phyloP scores from a whole-genome alignment of 2,329 filamentous ascomycete genomes.

The Talaromyces rugulosus region DNA sequence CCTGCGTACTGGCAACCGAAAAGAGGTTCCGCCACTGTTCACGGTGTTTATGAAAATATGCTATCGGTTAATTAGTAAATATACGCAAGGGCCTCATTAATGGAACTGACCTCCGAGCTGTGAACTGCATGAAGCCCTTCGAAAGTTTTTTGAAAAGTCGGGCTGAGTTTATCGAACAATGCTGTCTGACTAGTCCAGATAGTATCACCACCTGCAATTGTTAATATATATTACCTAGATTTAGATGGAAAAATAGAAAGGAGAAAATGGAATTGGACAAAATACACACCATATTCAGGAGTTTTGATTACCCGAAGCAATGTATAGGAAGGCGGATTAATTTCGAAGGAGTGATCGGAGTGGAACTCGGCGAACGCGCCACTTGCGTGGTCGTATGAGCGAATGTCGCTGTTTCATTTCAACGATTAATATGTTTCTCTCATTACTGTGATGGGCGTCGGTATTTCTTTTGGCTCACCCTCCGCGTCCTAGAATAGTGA shows the following conservation, averaged over 20 bases:
- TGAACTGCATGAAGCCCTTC: slow-evolving; percentile 7
- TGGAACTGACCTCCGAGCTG: slow-evolving; percentile 2
- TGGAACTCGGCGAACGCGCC: slow-evolving; percentile 5
- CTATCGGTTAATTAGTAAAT: background rate
- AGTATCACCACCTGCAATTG: slow-evolving; percentile 1
- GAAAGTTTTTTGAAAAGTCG: slow-evolving; percentile 2
- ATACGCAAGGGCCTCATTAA: background rate
- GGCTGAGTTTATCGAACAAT: slow-evolving; percentile 4
- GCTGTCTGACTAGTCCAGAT: slow-evolving; percentile 3
- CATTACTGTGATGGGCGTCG: no score
- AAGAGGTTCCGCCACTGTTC: slow-evolving; percentile 1
- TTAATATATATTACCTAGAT: background rate
- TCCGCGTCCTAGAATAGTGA: slow-evolving; percentile 7
- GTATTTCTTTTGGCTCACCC: background rate
- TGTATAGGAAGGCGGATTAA: slow-evolving; percentile 5
- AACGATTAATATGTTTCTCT: background rate
- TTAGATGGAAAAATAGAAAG: background rate
- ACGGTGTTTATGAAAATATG: slow-evolving; percentile 5
- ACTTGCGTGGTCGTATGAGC: background rate
- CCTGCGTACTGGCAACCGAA: slow-evolving; percentile 5
- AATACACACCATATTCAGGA: slow-evolving; percentile 1
- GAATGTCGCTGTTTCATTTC: background rate
- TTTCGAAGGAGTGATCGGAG: slow-evolving; percentile 6
- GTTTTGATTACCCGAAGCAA: slow-evolving; percentile 3
- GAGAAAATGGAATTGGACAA: background rate